Evolutionary conservation across 768 basidiomycete species (phyloP).

Genomic region (Phylloporus sp.): DNA sequence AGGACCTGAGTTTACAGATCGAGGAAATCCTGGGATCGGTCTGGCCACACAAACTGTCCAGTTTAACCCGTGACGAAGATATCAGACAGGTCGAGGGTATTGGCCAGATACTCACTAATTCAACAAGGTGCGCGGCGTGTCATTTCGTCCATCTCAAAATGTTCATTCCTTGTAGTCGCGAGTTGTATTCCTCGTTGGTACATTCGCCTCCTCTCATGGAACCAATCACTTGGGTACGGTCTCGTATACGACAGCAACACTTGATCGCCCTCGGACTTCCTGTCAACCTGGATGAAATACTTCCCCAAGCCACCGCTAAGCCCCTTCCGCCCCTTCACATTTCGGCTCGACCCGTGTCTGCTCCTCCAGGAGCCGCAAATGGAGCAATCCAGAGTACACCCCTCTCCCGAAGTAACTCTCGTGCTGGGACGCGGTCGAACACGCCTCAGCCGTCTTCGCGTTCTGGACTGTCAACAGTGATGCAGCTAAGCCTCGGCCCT

Average conservation of each 20-base stretch:
- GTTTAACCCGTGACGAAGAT: slow-evolving; percentile 59
- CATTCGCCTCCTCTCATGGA: slow-evolving; percentile 69
- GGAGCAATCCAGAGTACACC: slow-evolving; percentile 26
- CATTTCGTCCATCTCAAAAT: slow-evolving; percentile 20
- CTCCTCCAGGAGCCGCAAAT: slow-evolving; percentile 62
- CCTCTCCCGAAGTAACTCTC: slow-evolving; percentile 40
- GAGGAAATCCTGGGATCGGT: slow-evolving; percentile 61
- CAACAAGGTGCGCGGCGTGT: slow-evolving; percentile 55
- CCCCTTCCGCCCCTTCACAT: slow-evolving; percentile 78
- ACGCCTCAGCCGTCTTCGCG: slow-evolving; percentile 40
- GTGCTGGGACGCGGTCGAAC: slow-evolving; percentile 46
- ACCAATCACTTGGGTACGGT: slow-evolving; percentile 93
- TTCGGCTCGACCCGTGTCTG: slow-evolving; percentile 74
- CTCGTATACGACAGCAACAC: slow-evolving; percentile 85
- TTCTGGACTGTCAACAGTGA: slow-evolving; percentile 25
- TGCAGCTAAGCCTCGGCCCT: slow-evolving; percentile 58
- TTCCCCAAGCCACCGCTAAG: slow-evolving; percentile 61
- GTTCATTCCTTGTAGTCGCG: slow-evolving; percentile 50
- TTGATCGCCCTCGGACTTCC: slow-evolving; percentile 89
- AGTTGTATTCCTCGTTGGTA: slow-evolving; percentile 67
- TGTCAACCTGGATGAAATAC: slow-evolving; percentile 90
- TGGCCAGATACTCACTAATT: slow-evolving; percentile 68
- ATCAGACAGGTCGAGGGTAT: slow-evolving; percentile 79
- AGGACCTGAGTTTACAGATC: slow-evolving; percentile 56
- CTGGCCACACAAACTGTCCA: slow-evolving; percentile 52